Base-by-base conservation (phyloP, 495 filamentous ascomycete genomes). In the Penicillium atrosanguineum region DNA sequence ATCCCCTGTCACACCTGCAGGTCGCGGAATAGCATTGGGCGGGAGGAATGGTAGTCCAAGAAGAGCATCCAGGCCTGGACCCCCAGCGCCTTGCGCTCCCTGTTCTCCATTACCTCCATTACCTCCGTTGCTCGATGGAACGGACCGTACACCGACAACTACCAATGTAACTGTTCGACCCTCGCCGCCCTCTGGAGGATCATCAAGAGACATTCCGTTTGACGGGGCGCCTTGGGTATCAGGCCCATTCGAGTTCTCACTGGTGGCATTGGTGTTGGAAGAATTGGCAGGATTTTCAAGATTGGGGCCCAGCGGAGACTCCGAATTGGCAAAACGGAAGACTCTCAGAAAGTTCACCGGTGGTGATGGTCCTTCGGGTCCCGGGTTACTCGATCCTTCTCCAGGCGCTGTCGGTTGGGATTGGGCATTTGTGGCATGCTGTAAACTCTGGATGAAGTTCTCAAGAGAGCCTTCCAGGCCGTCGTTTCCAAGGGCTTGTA, bases 111-210 rank as follows among this genome's bases (percentile, higher is more conserved):
- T 64, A 14, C 70, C 57, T 39, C 70, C 64, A 23, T 67, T 64
- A 14, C 70, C 57, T 39, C 70, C 73, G 48, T 71, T 78, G 38
- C 77, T 72, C 15, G 84, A 76, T 16, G 80, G 80, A 36, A 89
- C 85, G 11, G 85, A 87, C 28, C 86, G 76, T 38, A 90, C 87
- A 9, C 87, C 87, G 41, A 90, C 87, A 38, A 90, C 81, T 28
- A 88, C 85, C 47, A 88, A 74, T 7, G 85, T 85, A 15, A 88
- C 82, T 54, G 82, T 84, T 15, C 85, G 76, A 12, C 79, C 84
- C 50, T 87, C 84, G 19, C 56, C 47, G n/a, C 68, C 74, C 42
- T 82, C 80, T 19, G 67, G 50, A 45, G 74, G 68, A 34, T 76
- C 74, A 39, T 79, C 73, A 42, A 71, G 56, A 50, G 75, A 72